Evolutionary conservation across 163 green algal species (phyloP), one percentile per base, ranked within the genome.

Genomic region (Trebouxiophyceae sp.): DNA sequence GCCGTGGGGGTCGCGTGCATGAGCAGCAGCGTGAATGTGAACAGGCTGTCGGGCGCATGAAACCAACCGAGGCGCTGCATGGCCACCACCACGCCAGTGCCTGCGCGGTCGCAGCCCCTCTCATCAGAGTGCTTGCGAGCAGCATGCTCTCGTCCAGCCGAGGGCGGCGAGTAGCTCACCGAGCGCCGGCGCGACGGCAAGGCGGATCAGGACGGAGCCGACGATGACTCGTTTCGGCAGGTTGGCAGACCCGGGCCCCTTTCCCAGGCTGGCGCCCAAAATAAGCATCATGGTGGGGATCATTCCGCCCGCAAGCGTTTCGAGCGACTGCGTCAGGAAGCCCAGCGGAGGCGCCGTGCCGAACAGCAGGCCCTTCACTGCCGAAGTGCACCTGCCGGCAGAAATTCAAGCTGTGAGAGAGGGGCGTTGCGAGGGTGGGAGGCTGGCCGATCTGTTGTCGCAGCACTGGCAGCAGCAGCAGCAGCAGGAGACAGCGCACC

Each of bases 251-350:
- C 61, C 67, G 4, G 76, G 78, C 1, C 76, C 76, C 57, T 74
- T 80, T 54, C 69, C 69, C 27, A 91, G 74, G 29, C 81, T 74
- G 24, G 81, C 80, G 19, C 84, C 84, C 61, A 91, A 66, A 45
- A 90, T 64, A 22, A 85, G 67, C 60, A 87, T 78, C 57, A 81
- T 68, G 34, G 50, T 61, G 33, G 84, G 84, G 27, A 91, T 84
- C 34, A 86, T 74, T 12, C 69, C 82, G 19, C 46, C 58, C 0
- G 66, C 79, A 46, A 88, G 70, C 22, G 74, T 73, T 3, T 73
- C 58, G 7, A 87, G 57, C 33, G 62, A 74, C 16, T 87, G 70
- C 62, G 60, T 45, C 30, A 87, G 7, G 44, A 77, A 57, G 5
- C 29, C 29, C 26, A 87, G 65, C 0, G 79, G 73, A 23, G 80